phyloP scores from a whole-genome alignment of 495 filamentous ascomycete species.

The Trichoderma reesei region DNA sequence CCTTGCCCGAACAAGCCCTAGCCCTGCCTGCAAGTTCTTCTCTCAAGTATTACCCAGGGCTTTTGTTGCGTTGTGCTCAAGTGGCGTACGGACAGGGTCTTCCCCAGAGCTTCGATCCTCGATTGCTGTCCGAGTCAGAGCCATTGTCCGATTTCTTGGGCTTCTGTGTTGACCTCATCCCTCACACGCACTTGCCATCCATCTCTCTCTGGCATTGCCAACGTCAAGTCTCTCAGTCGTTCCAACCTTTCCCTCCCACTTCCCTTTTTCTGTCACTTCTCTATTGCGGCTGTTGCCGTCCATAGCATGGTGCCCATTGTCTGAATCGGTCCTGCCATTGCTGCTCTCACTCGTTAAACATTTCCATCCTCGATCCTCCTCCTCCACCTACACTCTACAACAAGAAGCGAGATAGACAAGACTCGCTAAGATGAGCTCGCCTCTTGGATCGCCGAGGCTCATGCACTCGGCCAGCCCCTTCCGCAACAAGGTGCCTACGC shows the following conservation, averaged over 20 bases:
- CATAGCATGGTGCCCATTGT: neutral
- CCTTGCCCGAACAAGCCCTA: no score
- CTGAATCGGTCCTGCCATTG: neutral
- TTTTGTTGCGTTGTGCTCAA: no score
- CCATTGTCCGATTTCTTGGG: no score
- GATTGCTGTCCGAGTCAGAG: no score
- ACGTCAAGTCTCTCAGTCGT: neutral
- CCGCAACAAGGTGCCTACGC: conserved; percentile 25
- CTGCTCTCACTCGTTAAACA: neutral
- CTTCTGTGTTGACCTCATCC: no score
- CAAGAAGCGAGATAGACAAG: neutral
- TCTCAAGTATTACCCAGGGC: neutral
- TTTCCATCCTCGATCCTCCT: neutral
- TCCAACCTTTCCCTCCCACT: neutral
- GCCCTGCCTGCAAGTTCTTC: neutral
- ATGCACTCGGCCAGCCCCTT: conserved; percentile 27
- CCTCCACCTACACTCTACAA: neutral
- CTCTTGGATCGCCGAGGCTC: conserved; percentile 28
- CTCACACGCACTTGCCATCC: no score
- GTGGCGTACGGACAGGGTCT: no score
- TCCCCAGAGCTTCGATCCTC: no score
- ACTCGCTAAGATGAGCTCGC: conserved; percentile 23
- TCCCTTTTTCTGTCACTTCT: neutral
- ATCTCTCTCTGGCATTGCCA: neutral
- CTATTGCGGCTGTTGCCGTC: neutral